Conservation (phyloP, 768 basidiomycete genomes). For the Pleurotus tuoliensis region DNA sequence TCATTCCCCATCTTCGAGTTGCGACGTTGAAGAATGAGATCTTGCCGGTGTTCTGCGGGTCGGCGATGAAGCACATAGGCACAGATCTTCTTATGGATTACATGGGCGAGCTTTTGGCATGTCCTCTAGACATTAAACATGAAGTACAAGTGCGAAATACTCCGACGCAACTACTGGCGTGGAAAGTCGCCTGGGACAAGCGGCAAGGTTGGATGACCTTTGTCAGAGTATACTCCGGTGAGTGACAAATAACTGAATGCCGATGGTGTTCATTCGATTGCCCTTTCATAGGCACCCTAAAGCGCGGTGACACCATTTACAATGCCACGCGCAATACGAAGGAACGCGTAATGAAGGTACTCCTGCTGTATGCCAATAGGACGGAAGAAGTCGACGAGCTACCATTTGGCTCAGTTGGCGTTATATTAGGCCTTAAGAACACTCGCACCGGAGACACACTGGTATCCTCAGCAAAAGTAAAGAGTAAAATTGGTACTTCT, state of each 20-base stretch:
- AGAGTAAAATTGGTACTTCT: constrained; percentile 16
- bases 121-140: constrained; percentile 63
- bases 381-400: constrained; percentile 74
- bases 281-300: constrained; percentile 56
- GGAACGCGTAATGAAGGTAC: constrained; percentile 71
- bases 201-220: constrained; percentile 90
- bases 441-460: constrained; percentile 89
- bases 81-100: constrained; percentile 82
- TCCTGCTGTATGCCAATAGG: constrained; percentile 76
- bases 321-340: constrained; percentile 67
- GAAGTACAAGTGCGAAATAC: constrained; percentile 39
- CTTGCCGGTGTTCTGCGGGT: constrained; percentile 80
- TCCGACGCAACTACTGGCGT: constrained; percentile 66
- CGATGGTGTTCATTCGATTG: neutral
- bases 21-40: constrained; percentile 64
- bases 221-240: constrained; percentile 85
- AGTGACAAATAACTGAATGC: constrained; percentile 11
- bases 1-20: constrained; percentile 63
- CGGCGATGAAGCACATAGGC: constrained; percentile 77
- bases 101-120: constrained; percentile 73
- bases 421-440: constrained; percentile 76
- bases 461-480: constrained; percentile 43
- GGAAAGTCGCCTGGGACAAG: constrained; percentile 89
- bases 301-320: constrained; percentile 51
- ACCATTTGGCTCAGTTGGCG: constrained; percentile 80